phyloP scores from a whole-genome alignment of 1,284 basidiomycete species.

The Apiotrichum akiyoshidainum region DNA sequence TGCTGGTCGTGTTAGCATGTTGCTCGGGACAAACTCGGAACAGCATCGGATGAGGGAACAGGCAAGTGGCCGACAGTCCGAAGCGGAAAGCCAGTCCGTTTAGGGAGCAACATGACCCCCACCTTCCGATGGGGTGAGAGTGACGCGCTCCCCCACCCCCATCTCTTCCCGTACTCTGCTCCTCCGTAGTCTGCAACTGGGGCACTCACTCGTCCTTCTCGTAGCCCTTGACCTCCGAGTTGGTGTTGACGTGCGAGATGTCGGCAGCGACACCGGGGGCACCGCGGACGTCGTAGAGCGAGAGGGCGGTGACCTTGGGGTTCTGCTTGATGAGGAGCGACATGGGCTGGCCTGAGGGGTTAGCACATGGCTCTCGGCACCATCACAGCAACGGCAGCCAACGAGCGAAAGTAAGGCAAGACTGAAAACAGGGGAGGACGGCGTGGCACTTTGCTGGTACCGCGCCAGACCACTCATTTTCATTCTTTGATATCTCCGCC shows the following conservation, averaged over 20 bases:
- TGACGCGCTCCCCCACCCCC: not conserved
- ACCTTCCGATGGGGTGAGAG: not conserved
- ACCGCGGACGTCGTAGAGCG: constrained; percentile 93
- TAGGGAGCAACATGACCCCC: too few relatives aligned
- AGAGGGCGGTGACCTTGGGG: constrained; percentile 75
- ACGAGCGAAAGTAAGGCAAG: too few relatives aligned
- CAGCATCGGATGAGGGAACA: not conserved
- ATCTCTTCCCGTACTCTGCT: too few relatives aligned
- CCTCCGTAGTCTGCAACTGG: not conserved
- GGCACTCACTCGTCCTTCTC: constrained; percentile 50
- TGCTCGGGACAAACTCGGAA: not conserved
- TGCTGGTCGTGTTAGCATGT: constrained; percentile 60
- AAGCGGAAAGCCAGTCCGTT: too few relatives aligned
- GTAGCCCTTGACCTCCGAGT: constrained; percentile 62
- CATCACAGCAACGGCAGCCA: not conserved
- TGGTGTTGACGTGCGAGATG: constrained; percentile 75
- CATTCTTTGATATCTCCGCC: not conserved
- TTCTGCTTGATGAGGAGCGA: constrained; percentile 85
- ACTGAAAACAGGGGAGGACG: too few relatives aligned
- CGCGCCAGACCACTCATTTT: not conserved
- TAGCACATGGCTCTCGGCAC: not conserved
- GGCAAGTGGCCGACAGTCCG: not conserved
- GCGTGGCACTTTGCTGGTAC: too few relatives aligned
- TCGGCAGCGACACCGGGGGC: constrained; percentile 95
- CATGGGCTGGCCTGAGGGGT: constrained; percentile 72